Evolutionary conservation across 75 land plant genomes (phyloP), one percentile per base, ranked within the genome.

Genomic region (Pseudotsuga menziesii): DNA sequence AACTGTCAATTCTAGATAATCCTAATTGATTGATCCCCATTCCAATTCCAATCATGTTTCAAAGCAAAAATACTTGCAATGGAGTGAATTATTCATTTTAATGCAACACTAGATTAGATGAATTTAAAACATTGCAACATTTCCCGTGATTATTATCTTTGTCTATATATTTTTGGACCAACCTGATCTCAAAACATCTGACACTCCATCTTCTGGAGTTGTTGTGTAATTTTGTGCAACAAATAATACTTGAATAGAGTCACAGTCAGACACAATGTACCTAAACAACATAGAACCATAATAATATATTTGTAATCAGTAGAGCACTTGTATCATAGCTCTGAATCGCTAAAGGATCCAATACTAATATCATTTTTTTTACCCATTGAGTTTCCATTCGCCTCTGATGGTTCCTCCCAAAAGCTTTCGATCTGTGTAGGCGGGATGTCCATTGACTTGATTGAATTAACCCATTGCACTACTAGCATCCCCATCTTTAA

Each of bases 401-500:
- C 89, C 82, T 44, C 96, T 83, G 20, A 91, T 82, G 17, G 83
- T 84, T 14, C 79, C 83, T 16, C 78, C 62, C 32, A 93, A 85
- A 8, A 93, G 87, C 23, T 81, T 80, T 2, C 80, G 78, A 81
- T 93, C 90, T 54, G 89, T 85, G 78, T 93, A 93, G 22, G 88
- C 80, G 7, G 92, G 95, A 2, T 88, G 71, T 16, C 96, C 96
- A 74, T 93, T 90, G 9, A 93, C 80, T 4, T 78, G 78, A 73
- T 93, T 93, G 84, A 85, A 93, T 2, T 91, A 90, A 78, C 95
- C 90, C 95, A 93, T 93, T 26, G 87, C 76, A 63, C 93, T 80
- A 63, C 87, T 88, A 0, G 81, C 86, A 67, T 85, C 77, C 14
- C 96, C 96, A 6, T 93, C 82, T 61, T 81, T 73, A 3, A 93